Conservation (phyloP, 176 grass and related monocot genomes). For the Thinopyrum elongatum region DNA sequence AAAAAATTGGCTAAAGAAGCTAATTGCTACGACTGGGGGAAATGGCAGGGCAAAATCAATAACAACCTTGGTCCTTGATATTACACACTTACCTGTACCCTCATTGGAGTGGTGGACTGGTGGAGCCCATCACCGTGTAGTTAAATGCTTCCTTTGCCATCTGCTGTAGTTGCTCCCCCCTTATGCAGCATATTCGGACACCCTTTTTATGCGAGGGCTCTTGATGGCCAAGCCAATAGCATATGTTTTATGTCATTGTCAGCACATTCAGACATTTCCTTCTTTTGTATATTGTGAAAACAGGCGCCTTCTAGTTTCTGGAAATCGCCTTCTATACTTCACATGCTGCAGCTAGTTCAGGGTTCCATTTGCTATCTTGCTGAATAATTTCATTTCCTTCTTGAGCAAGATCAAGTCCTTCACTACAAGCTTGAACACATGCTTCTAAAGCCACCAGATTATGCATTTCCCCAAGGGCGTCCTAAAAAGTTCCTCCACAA, state of each 20-base stretch:
- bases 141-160: not conserved
- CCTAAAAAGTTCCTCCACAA: not conserved
- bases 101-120: not conserved
- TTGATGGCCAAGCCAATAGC: not conserved
- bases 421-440: not conserved
- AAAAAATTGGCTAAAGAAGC: not conserved
- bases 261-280: not conserved
- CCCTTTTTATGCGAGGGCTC: not conserved
- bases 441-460: not conserved
- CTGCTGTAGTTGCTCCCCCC: not conserved
- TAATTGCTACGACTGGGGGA: not conserved
- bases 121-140: not conserved
- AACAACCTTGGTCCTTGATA: not conserved
- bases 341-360: not conserved
- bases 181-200: not conserved
- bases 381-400: not conserved
- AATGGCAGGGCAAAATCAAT: not conserved
- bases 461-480: not conserved
- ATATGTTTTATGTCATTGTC: not conserved
- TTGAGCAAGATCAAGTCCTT: not conserved
- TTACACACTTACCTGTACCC: not conserved
- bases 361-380: not conserved
- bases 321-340: not conserved
- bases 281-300: not conserved
- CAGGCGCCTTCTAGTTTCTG: not conserved